Conservation (phyloP, 2,329 filamentous ascomycete genomes). For the Monosporascus sp. region DNA sequence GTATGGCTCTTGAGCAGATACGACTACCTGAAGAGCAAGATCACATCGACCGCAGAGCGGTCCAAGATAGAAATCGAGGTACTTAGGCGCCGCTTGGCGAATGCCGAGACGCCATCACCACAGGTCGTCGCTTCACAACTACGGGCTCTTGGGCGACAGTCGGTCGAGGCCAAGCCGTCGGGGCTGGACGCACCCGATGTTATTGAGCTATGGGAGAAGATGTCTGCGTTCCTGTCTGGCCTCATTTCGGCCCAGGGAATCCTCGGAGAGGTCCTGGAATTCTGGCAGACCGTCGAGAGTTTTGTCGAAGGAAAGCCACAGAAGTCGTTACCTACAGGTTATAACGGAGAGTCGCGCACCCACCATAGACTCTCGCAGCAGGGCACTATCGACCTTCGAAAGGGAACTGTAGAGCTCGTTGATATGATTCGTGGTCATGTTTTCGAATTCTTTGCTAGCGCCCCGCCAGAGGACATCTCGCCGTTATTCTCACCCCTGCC, state of each 20-base stretch:
- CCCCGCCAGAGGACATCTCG: constrained; percentile 87
- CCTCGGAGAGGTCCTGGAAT: constrained; percentile 83
- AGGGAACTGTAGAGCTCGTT: constrained; percentile 76
- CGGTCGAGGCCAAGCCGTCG: constrained; percentile 53
- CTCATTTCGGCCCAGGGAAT: constrained; percentile 76
- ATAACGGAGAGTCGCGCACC: constrained; percentile 72
- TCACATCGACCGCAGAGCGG: constrained; percentile 75
- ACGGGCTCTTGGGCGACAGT: constrained; percentile 64
- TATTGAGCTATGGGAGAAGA: constrained; percentile 89
- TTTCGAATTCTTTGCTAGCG: constrained; percentile 76
- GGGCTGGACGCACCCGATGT: constrained; percentile 75
- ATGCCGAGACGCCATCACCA: constrained; percentile 63
- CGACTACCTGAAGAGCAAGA: constrained; percentile 82
- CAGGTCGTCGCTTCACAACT: constrained; percentile 71
- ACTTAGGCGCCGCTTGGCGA: constrained; percentile 73
- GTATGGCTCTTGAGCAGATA: constrained; percentile 89
- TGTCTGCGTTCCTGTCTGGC: constrained; percentile 66
- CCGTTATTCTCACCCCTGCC: constrained; percentile 78
- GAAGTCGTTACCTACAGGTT: constrained; percentile 69
- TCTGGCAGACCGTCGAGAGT: constrained; percentile 86
- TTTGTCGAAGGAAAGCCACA: constrained; percentile 88
- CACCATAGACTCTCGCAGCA: constrained; percentile 76
- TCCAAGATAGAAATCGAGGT: constrained; percentile 90
- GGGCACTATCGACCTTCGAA: constrained; percentile 66
- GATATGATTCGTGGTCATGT: constrained; percentile 76